A percentile compares a stretch with the other conserved stretches of the same genome.
These are phyloP conservation scores for Rhododendron ferrugineum DNA, from an alignment of 148 eudicot genomes.

Conservation along the genomic window DNA sequence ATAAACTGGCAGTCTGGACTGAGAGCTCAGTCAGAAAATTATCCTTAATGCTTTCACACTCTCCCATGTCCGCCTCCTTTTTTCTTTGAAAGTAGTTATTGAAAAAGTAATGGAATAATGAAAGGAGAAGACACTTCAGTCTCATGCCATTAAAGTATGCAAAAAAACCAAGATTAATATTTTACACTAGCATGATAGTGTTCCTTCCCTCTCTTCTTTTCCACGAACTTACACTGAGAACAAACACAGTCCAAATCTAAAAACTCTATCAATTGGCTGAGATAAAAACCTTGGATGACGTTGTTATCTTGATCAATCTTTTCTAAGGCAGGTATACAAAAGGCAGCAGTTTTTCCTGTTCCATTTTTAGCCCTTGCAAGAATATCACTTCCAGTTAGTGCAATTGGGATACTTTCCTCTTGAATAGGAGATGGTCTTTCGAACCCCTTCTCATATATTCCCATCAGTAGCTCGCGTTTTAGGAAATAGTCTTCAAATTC, in stretches of 20 bases:
- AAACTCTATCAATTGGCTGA: not conserved
- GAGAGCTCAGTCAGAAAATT: not conserved
- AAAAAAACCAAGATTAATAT: slow-evolving; percentile 1
- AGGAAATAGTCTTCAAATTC: slow-evolving; percentile 88
- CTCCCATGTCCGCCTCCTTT: not conserved
- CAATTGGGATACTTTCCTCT: slow-evolving; percentile 93
- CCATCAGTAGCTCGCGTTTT: slow-evolving; percentile 81
- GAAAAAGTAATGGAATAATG: not conserved
- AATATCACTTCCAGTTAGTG: slow-evolving; percentile 83
- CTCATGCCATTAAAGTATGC: not conserved
- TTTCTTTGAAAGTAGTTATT: not conserved
- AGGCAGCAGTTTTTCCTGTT: slow-evolving; percentile 88
- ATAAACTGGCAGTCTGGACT: not conserved
- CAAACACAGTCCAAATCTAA: not conserved
- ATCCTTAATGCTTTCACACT: not conserved
- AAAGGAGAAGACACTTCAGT: not conserved
- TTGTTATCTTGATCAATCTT: slow-evolving; percentile 75
- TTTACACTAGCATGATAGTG: not conserved
- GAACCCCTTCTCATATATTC: slow-evolving; percentile 85
- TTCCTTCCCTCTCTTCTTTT: not conserved
- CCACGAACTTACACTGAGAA: not conserved
- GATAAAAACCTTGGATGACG: slow-evolving; percentile 75
- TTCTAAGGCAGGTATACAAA: slow-evolving; percentile 81
- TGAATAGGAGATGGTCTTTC: slow-evolving; percentile 88
- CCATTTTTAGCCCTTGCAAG: slow-evolving; percentile 93